Conservation (phyloP, 495 filamentous ascomycete species). For the Penicillium diatomitis region DNA sequence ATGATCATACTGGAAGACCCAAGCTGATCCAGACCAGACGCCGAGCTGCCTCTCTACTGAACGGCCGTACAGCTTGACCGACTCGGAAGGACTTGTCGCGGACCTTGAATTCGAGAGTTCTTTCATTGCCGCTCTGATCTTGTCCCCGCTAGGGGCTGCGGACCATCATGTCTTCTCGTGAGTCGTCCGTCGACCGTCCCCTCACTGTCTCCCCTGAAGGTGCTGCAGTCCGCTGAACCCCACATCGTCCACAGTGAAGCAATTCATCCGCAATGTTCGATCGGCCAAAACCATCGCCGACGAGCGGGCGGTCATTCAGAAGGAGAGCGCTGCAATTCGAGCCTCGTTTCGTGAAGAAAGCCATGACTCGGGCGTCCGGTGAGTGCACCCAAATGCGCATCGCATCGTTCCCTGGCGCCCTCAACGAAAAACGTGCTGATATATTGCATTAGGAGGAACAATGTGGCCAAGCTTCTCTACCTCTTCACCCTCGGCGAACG, state of each 20-base stretch:
- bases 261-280: slow-evolving; percentile 98
- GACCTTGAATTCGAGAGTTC: not conserved
- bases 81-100: not conserved
- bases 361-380: slow-evolving; percentile 83
- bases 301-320: slow-evolving; percentile 94
- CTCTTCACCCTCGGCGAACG: slow-evolving; percentile 97
- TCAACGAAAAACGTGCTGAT: slow-evolving; percentile 17
- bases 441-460: slow-evolving; percentile 66
- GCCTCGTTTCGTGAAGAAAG: slow-evolving; percentile 97
- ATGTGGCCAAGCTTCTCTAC: slow-evolving; percentile 96
- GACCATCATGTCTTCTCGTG: slow-evolving; percentile 60
- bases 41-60: slow-evolving; percentile 4
- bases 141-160: slow-evolving; percentile 31
- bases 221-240: slow-evolving; percentile 12
- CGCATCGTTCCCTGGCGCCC: not conserved
- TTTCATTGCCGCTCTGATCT: slow-evolving; percentile 10
- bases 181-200: slow-evolving; percentile 27
- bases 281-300: slow-evolving; percentile 98
- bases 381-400: slow-evolving; percentile 10
- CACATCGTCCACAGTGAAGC: slow-evolving; percentile 62
- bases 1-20: slow-evolving; percentile 7
- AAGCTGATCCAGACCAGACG: slow-evolving; percentile 16
- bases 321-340: slow-evolving; percentile 94
- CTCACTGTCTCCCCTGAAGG: slow-evolving; percentile 23
- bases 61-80: slow-evolving; percentile 4